A percentile compares a stretch with the other conserved stretches of the same genome.
These are phyloP conservation scores for Jamesozyma hellenica DNA, from an alignment of 805 yeast genomes.

Conservation along the genomic window DNA sequence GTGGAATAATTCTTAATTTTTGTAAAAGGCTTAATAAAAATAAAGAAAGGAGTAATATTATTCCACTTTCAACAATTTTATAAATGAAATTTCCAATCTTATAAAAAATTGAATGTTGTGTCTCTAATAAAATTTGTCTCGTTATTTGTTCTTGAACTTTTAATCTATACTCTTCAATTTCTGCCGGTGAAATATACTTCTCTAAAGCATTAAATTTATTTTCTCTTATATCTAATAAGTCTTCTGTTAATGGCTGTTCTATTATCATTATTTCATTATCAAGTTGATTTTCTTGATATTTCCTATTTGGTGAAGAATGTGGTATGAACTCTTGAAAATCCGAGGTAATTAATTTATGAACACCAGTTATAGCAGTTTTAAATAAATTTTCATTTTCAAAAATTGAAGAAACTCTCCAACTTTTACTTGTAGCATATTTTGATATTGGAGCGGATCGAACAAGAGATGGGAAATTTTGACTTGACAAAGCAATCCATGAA, in stretches of 20 bases:
- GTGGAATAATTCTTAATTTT: constrained; percentile 27
- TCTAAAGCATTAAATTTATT: constrained; percentile 11
- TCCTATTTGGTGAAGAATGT: constrained; percentile 3
- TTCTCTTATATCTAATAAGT: neutral
- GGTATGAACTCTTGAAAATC: constrained; percentile 8
- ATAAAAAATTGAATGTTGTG: constrained; percentile 9
- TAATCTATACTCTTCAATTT: constrained; percentile 17
- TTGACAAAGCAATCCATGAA: constrained; percentile 83
- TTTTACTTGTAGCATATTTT: constrained; percentile 37
- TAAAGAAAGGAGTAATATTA: constrained; percentile 29
- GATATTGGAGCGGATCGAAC: constrained; percentile 74
- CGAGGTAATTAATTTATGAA: constrained; percentile 29
- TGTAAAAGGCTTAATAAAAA: constrained; percentile 22
- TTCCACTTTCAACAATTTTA: constrained; percentile 33
- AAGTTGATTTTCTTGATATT: neutral
- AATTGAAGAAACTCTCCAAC: constrained; percentile 35
- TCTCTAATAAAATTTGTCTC: constrained; percentile 12
- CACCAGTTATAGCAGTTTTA: constrained; percentile 40
- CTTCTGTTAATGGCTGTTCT: constrained; percentile 15
- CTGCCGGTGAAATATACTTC: constrained; percentile 21
- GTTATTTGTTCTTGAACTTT: constrained; percentile 22
- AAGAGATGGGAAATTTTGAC: constrained; percentile 64
- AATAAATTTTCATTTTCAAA: constrained; percentile 33
- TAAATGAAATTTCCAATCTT: constrained; percentile 25
- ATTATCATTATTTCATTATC: constrained; percentile 9